Percentiles rank a stretch among this genome's conserved stretches.
Evolutionary conservation across 768 basidiomycete genomes (phyloP).

Genomic region (Russula sp.): DNA sequence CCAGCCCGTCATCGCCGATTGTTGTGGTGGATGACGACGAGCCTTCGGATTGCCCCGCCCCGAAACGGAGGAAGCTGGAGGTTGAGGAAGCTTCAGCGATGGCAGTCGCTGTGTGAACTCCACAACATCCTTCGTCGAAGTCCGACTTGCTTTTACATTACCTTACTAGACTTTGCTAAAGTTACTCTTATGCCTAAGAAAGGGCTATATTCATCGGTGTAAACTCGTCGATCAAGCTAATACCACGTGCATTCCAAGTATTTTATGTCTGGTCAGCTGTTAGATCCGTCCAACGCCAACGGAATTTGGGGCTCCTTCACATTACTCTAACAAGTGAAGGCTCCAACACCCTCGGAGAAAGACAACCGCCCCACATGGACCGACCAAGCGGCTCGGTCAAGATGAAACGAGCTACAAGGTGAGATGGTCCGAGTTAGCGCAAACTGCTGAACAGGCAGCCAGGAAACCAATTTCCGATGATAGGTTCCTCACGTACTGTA

Average conservation of each 20-base stretch:
- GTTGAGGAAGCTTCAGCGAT: conserved; percentile 18
- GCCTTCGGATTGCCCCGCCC: conserved; percentile 48
- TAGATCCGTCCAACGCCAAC: not conserved
- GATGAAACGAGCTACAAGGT: not conserved
- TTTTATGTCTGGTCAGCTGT: conserved; percentile 6
- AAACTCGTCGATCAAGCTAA: conserved; percentile 13
- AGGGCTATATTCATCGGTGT: conserved; percentile 11
- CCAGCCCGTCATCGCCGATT: conserved; percentile 50
- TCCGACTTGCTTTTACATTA: not conserved
- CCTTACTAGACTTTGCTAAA: conserved; percentile 20
- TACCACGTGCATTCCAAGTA: conserved; percentile 12
- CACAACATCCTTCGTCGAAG: not conserved
- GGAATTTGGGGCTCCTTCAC: not conserved
- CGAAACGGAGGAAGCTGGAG: conserved; percentile 51
- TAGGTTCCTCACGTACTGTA: not conserved
- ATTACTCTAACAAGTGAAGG: conserved; percentile 1
- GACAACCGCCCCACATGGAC: not conserved
- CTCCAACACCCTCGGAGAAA: conserved; percentile 1
- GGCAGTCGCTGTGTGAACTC: conserved; percentile 15
- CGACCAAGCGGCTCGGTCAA: not conserved
- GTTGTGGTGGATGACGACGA: conserved; percentile 58
- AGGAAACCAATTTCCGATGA: not conserved
- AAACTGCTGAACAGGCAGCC: not conserved
- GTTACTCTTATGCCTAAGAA: conserved; percentile 2
- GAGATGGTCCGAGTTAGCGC: not conserved